Percentiles rank a stretch among this genome's conserved stretches.
These are phyloP conservation scores for Colletotrichum sansevieriae DNA, from an alignment of 2,329 filamentous ascomycete genomes.

Conservation along the genomic window DNA sequence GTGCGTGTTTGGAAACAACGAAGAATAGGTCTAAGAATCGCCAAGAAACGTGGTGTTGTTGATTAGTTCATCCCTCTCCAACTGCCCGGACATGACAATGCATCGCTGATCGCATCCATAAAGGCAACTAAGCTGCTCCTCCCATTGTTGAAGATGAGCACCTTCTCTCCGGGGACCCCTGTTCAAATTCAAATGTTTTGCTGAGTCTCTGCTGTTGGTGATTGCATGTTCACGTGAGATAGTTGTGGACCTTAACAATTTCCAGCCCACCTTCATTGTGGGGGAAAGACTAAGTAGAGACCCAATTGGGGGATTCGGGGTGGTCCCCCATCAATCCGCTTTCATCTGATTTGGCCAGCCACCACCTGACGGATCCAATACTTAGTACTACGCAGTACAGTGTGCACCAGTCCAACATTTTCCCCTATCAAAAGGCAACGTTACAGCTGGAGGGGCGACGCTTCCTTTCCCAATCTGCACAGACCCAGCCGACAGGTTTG, in stretches of 20 bases:
- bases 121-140: background rate
- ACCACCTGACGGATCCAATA: slow-evolving; percentile 10
- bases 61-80: background rate
- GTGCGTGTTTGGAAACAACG: too few relatives aligned
- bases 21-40: background rate
- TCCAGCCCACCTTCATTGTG: background rate
- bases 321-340: slow-evolving; percentile 16
- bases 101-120: slow-evolving; percentile 7
- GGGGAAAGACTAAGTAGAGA: too few relatives aligned
- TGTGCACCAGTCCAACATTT: background rate
- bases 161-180: background rate
- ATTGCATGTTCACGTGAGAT: slow-evolving; percentile 28
- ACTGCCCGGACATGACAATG: background rate
- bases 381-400: too few relatives aligned
- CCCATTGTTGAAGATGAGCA: background rate
- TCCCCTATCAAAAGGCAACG: slow-evolving; percentile 36
- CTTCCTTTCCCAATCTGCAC: slow-evolving; percentile 17
- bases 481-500: slow-evolving; percentile 5
- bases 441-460: slow-evolving; percentile 38
- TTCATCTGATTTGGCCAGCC: slow-evolving; percentile 35
- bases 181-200: background rate
- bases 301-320: background rate
- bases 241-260: slow-evolving; percentile 28
- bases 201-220: slow-evolving; percentile 25
- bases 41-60: slow-evolving; percentile 10